Percentiles rank a stretch among this genome's conserved stretches.
Evolutionary conservation across 257 asterid genomes (phyloP).

Genomic region (Solanum medicagineum): DNA sequence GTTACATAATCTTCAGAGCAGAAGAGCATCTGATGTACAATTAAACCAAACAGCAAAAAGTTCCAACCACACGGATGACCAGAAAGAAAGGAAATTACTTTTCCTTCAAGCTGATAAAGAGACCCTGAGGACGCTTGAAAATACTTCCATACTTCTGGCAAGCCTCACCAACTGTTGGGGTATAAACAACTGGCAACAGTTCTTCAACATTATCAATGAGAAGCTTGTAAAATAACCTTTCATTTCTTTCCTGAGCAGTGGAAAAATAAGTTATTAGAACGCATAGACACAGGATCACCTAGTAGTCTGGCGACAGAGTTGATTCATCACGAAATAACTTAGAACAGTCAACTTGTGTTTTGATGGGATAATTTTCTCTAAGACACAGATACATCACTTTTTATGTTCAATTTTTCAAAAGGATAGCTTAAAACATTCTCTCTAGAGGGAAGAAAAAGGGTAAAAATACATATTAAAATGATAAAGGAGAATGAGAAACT

Average conservation of each 20-base stretch:
- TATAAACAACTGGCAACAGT: constrained; percentile 78
- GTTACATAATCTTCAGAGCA: not conserved
- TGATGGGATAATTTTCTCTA: not conserved
- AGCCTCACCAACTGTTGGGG: constrained; percentile 94
- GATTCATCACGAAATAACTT: not conserved
- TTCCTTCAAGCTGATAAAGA: constrained; percentile 77
- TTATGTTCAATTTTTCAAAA: not conserved
- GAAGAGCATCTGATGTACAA: not conserved
- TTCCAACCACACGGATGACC: not conserved
- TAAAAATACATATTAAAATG: not conserved
- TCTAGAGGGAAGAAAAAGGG: not conserved
- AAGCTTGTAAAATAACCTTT: constrained; percentile 86
- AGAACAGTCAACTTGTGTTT: not conserved
- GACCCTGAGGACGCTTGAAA: constrained; percentile 92
- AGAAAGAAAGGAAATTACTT: constrained; percentile 31
- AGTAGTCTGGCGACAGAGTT: not conserved
- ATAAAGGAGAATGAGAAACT: not conserved
- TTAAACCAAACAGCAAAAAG: not conserved
- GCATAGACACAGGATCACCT: not conserved
- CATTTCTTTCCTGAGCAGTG: constrained; percentile 65
- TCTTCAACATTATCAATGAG: constrained; percentile 88
- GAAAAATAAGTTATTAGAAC: not conserved
- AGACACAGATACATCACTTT: not conserved
- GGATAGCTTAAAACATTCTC: not conserved
- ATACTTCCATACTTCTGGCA: constrained; percentile 94